Base-by-base conservation (phyloP, 148 eudicot species). In the Spergularia bocconei region DNA sequence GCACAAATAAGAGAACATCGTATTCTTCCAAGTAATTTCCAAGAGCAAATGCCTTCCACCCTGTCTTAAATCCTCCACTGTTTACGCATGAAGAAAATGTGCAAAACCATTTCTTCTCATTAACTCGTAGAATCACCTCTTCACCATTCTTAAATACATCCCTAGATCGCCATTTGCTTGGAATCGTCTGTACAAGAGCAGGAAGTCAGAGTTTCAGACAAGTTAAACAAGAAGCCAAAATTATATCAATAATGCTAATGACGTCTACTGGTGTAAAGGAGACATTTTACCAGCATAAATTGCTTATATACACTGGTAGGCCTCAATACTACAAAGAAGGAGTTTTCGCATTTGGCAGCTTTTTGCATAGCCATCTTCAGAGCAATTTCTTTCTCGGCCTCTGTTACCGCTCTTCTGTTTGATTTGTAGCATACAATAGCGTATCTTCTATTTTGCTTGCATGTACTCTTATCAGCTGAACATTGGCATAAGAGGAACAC, bases 1-100 rank as follows among this genome's bases (percentile, higher is more conserved):
- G 83, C 48, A 79, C 81, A 53, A 88, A 86, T 68, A 86, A 23
- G 65, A 87, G 84, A 1, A 77, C 89, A 57, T 88, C 91, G 52
- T 17, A 82, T 79, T 84, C 86, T 70, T 83, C 86, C 39, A 86
- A 73, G 77, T 36, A 52, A 58, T 84, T 88, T 3, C 86, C 89
- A 2, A 44, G 1, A 63, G 70, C 87, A 25, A 88, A 88, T 0
- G 67, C 29, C 65, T 29, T 79, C 91, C 89, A 84, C 16, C 85
- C 85, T 36, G 54, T 16, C 20, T 53, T 23, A 68, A 86, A 60
- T 60, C 74, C 79, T 10, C 70, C 57, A 20, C 60, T 66, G 56
- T 29, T 17, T 13, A 47, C 41, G 9, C 7, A 2, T 4, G 11
- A 4, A 21, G 6, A 13, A 68, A 60, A 70, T 17, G 38, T 79